phyloP scores from a whole-genome alignment of 208 protist genomes.

The Blechomonas ayalai region DNA sequence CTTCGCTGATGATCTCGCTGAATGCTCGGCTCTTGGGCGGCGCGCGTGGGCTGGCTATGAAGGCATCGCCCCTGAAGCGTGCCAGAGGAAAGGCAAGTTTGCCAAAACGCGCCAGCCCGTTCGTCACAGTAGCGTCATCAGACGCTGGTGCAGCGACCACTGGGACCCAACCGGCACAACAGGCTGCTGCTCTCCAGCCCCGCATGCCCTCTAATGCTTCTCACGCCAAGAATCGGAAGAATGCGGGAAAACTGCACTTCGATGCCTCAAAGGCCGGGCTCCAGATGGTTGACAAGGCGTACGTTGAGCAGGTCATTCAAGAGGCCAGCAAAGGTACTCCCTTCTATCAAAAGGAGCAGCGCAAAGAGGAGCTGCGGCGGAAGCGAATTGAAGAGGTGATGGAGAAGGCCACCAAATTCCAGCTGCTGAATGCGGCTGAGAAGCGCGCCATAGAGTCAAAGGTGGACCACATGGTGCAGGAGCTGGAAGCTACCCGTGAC shows the following conservation, averaged over 20 bases:
- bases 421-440: constrained; percentile 20
- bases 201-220: not conserved
- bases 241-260: constrained; percentile 53
- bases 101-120: too few species aligned
- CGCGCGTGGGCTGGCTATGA: too few species aligned
- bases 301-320: constrained; percentile 80
- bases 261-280: constrained; percentile 76
- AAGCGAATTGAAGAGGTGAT: constrained; percentile 43
- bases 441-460: constrained; percentile 28
- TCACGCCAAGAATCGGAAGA: constrained; percentile 3
- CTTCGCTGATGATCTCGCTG: too few species aligned
- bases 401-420: constrained; percentile 45
- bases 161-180: not conserved
- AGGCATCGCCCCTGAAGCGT: too few species aligned
- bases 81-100: too few species aligned
- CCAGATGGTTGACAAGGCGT: constrained; percentile 65
- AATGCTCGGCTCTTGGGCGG: too few species aligned
- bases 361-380: constrained; percentile 39
- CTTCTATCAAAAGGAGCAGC: constrained; percentile 80
- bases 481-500: constrained; percentile 64
- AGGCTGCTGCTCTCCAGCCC: not conserved
- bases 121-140: too few species aligned
- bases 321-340: constrained; percentile 61
- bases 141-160: too few species aligned
- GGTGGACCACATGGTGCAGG: constrained; percentile 44